Base-by-base conservation (phyloP, 805 yeast species). In the Starmerella vitae region DNA sequence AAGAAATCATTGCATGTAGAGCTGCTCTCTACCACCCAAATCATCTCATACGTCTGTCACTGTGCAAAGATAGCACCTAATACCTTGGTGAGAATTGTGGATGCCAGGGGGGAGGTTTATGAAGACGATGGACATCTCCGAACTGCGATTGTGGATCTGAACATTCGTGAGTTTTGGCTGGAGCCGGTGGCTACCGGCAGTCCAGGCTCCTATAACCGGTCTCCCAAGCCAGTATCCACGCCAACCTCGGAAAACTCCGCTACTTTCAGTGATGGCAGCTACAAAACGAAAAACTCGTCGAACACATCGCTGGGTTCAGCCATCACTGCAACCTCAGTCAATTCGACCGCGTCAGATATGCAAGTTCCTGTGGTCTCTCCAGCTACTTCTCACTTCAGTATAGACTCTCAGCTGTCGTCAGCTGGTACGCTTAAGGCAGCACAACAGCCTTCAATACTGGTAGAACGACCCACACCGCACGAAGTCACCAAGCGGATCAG, bases 401-500 rank as follows among this genome's bases (percentile, higher is more conserved):
- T 9, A 9, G 13, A 24, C 13, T 24, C 27, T 24, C 27, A 24
- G 13, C 12, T 24, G 13, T n/a, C n/a, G n/a, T n/a, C n/a, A n/a
- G n/a, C n/a, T n/a, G n/a, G n/a, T n/a, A 22, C 26, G 12, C 12
- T 22, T 8, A 22, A 12, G 26, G 12, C 26, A 8, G 7, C 26
- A 12, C 26, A 22, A 8, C 26, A 7, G 12, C 26, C 26, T 12
- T 8, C 26, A 22, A 7, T 12, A 8, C 7, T 27, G 7, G 10
- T 6, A 13, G 36, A 41, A 3, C 68, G 98, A 53, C 98, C 98
- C 5, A 86, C 97, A 1, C 77, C 91, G 43, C 93, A 84, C 54
- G 70, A 86, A 50, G 91, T 88, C 44, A 82, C 96, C 1, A 76
- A 86, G 2, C 84, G 88, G 53, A 63, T 88, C 47, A 78, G 85